Percentiles rank a stretch among this genome's conserved stretches.
These are phyloP conservation scores for Lactarius deliciosus DNA, from an alignment of 768 basidiomycete genomes.

Conservation along the genomic window DNA sequence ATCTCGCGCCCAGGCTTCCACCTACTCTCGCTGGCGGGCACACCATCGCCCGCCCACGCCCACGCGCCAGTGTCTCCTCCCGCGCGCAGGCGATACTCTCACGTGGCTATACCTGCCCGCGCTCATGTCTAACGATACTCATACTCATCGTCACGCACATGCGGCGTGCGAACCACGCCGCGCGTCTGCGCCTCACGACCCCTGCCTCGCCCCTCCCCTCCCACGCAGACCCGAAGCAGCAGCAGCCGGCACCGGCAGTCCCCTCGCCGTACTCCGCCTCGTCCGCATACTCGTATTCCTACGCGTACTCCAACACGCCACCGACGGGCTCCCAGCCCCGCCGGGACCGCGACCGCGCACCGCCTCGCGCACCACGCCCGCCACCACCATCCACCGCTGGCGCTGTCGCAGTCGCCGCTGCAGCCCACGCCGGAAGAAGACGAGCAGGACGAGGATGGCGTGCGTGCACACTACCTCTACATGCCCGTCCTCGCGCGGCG, in stretches of 20 bases:
- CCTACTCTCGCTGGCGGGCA: conserved; percentile 63
- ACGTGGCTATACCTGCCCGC: conserved; percentile 62
- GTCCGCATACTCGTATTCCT: conserved; percentile 29
- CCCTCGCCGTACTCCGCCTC: conserved; percentile 30
- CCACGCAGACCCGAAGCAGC: neutral
- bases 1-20: conserved; percentile 82
- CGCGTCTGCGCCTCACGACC: conserved; percentile 26
- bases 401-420: neutral
- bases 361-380: neutral
- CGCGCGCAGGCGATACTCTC: conserved; percentile 65
- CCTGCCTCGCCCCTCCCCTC: conserved; percentile 23
- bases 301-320: conserved; percentile 28
- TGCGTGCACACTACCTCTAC: conserved; percentile 28
- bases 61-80: conserved; percentile 78
- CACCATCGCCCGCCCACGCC: conserved; percentile 46
- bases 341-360: conserved; percentile 6
- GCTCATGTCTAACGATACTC: conserved; percentile 52
- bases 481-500: conserved; percentile 18
- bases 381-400: neutral
- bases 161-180: conserved; percentile 24
- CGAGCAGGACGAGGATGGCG: conserved; percentile 25
- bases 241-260: neutral
- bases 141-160: conserved; percentile 48
- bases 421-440: conserved; percentile 25
- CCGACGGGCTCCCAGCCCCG: conserved; percentile 15